These are phyloP conservation scores for Alternaria brassicicola DNA, from an alignment of 2,329 filamentous ascomycete species.

Conservation along the genomic window DNA sequence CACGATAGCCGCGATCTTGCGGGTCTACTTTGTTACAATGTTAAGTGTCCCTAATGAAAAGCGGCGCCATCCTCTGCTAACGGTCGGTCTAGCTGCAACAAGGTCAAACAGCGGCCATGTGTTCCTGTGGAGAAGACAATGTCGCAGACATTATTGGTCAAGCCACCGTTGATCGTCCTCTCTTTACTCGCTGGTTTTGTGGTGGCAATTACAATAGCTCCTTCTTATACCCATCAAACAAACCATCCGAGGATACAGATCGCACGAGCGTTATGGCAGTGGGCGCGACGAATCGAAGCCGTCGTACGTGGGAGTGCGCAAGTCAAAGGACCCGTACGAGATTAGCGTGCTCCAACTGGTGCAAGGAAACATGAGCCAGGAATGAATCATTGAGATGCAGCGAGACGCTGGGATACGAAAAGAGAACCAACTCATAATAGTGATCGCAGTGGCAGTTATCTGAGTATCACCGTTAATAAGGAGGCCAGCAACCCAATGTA, in stretches of 20 bases:
- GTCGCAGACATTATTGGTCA: slow-evolving; percentile 49
- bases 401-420: not conserved
- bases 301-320: slow-evolving; percentile 10
- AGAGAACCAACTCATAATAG: not conserved
- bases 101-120: slow-evolving; percentile 39
- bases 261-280: slow-evolving; percentile 11
- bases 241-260: slow-evolving; percentile 5
- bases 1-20: slow-evolving; percentile 40
- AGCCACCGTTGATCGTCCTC: slow-evolving; percentile 45
- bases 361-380: slow-evolving; percentile 22
- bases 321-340: slow-evolving; percentile 22
- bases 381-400: slow-evolving; percentile 13
- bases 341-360: slow-evolving; percentile 14
- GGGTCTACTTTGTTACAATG: slow-evolving; percentile 37
- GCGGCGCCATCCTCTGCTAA: not conserved
- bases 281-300: not conserved
- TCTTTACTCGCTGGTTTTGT: slow-evolving; percentile 24
- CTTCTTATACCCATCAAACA: slow-evolving; percentile 10
- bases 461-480: not conserved
- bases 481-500: not conserved
- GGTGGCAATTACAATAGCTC: not conserved
- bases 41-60: slow-evolving; percentile 21
- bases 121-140: slow-evolving; percentile 51
- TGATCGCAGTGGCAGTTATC: not conserved
- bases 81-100: slow-evolving; percentile 9